Evolutionary conservation across 805 yeast genomes (phyloP).

Genomic region (Myxozyma nipponensis): DNA sequence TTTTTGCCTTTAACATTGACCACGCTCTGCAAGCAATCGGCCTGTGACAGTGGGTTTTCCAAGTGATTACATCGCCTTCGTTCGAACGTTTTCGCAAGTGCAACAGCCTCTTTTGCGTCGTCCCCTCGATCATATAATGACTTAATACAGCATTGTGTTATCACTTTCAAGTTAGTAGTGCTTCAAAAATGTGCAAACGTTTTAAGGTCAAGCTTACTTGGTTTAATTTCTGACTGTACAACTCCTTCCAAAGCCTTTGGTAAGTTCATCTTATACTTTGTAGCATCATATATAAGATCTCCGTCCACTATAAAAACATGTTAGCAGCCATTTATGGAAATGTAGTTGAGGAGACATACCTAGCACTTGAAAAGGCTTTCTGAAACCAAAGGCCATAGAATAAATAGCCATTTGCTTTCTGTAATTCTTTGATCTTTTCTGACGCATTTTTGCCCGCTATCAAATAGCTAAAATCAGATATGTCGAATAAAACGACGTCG

Average conservation of each 20-base stretch:
- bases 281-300: slow-evolving; percentile 63
- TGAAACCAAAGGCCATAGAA: slow-evolving; percentile 80
- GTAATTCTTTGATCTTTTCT: slow-evolving; percentile 90
- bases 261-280: slow-evolving; percentile 68
- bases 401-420: slow-evolving; percentile 88
- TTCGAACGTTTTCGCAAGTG: slow-evolving; percentile 75
- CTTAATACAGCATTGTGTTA: slow-evolving; percentile 93
- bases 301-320: slow-evolving; percentile 57
- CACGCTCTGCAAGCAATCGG: slow-evolving; percentile 71
- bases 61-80: slow-evolving; percentile 90
- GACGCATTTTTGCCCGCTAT: too few relatives aligned
- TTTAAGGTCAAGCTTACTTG: slow-evolving; percentile 42
- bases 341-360: slow-evolving; percentile 11
- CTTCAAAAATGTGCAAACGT: neutral
- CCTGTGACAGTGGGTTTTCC: slow-evolving; percentile 53
- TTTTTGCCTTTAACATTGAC: slow-evolving; percentile 70
- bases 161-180: slow-evolving; percentile 44
- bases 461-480: too few relatives aligned
- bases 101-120: slow-evolving; percentile 68
- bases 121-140: slow-evolving; percentile 52
- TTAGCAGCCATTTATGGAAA: neutral
- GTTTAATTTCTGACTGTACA: slow-evolving; percentile 78
- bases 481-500: too few relatives aligned
- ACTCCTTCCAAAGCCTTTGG: slow-evolving; percentile 76
- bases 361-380: slow-evolving; percentile 88